A percentile compares a stretch with the other conserved stretches of the same genome.
phyloP scores from a whole-genome alignment of 768 basidiomycete species.

The Leccinum ochraceum region DNA sequence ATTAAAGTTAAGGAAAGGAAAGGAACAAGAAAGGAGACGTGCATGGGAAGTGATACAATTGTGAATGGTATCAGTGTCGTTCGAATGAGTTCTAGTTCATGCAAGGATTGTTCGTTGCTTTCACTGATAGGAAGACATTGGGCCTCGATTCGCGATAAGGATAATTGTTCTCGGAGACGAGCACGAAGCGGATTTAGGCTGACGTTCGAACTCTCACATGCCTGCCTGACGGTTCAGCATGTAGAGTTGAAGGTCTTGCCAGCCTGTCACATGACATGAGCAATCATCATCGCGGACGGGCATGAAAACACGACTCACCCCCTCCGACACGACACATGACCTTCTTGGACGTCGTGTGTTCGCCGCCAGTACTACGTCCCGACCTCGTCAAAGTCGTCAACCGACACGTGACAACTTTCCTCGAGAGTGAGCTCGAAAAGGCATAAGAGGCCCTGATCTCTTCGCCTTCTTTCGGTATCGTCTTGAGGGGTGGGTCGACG shows the following conservation, averaged over 20 bases:
- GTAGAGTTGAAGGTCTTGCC: constrained; percentile 79
- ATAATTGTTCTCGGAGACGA: neutral
- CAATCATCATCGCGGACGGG: neutral
- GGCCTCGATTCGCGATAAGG: neutral
- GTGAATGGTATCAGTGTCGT: constrained; percentile 27
- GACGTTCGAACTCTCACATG: constrained; percentile 36
- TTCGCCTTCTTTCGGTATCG: constrained; percentile 66
- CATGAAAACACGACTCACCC: constrained; percentile 47
- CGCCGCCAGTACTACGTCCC: constrained; percentile 41
- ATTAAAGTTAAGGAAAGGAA: constrained; percentile 5
- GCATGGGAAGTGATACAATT: constrained; percentile 29
- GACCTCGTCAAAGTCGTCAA: constrained; percentile 75
- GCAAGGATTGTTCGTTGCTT: constrained; percentile 21
- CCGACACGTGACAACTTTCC: constrained; percentile 77
- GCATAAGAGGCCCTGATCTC: constrained; percentile 85
- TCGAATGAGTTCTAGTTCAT: constrained; percentile 31
- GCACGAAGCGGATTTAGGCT: neutral
- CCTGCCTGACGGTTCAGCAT: constrained; percentile 77
- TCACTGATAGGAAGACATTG: constrained; percentile 15
- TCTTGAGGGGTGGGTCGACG: constrained; percentile 73
- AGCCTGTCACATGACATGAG: constrained; percentile 45
- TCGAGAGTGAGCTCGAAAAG: constrained; percentile 69
- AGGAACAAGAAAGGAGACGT: constrained; percentile 8
- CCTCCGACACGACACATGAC: constrained; percentile 92
- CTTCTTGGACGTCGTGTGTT: constrained; percentile 61